phyloP scores from a whole-genome alignment of 2,329 filamentous ascomycete genomes.

The Rhynchosporium agropyri region DNA sequence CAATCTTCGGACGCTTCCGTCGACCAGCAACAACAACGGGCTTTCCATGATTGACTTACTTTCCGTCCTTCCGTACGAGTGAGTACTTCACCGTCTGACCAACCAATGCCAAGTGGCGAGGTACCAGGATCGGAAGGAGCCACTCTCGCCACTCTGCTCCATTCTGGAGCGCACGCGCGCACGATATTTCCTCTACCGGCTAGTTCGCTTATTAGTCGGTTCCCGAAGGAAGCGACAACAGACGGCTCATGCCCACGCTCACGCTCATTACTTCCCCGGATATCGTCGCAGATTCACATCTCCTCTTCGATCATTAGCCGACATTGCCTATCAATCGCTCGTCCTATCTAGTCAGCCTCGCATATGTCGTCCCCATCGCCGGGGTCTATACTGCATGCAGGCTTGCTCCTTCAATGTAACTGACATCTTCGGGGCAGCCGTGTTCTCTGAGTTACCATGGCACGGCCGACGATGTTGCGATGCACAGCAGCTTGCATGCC shows the following conservation, averaged over 20 bases:
- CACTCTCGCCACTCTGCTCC: no score
- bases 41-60: not conserved
- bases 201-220: slow-evolving; percentile 11
- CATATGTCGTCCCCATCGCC: not conserved
- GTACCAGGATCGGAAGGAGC: slow-evolving; percentile 4
- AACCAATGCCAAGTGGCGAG: not conserved
- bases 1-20: not conserved
- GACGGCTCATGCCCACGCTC: not conserved
- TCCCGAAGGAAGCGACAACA: slow-evolving; percentile 7
- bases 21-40: not conserved
- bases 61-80: no score
- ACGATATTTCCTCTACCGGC: not conserved
- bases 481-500: not conserved
- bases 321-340: not conserved
- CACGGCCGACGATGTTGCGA: not conserved
- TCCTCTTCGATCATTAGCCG: not conserved
- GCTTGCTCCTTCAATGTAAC: not conserved
- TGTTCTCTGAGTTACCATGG: not conserved
- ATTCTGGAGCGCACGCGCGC: no score
- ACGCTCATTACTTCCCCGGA: not conserved
- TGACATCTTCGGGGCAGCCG: not conserved
- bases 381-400: not conserved
- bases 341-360: no score
- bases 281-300: not conserved
- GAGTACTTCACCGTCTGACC: no score